A percentile compares a stretch with the other conserved stretches of the same genome.
Evolutionary conservation across 2,329 filamentous ascomycete genomes (phyloP).

Genomic region (Thermoascus crustaceus): DNA sequence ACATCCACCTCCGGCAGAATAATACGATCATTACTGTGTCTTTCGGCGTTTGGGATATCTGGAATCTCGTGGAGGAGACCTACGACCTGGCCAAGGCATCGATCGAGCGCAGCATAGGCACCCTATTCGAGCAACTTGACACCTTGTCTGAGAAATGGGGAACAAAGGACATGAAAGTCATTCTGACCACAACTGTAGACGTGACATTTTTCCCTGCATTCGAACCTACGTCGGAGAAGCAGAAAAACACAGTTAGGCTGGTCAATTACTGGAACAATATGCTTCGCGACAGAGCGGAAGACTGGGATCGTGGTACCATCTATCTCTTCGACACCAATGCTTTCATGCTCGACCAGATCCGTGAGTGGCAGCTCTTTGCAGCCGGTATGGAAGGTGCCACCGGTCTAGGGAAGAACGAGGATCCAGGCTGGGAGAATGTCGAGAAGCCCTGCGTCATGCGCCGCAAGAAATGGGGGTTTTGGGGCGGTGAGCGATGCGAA

Average conservation of each 20-base stretch:
- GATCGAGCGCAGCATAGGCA: constrained; percentile 22
- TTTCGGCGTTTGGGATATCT: constrained; percentile 34
- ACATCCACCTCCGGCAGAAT: constrained; percentile 17
- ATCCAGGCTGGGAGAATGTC: constrained; percentile 30
- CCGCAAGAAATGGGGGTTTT: constrained; percentile 17
- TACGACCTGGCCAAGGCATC: constrained; percentile 18
- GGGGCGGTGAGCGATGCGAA: constrained; percentile 24
- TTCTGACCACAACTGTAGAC: constrained; percentile 31
- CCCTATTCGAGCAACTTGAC: constrained; percentile 26
- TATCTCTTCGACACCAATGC: constrained; percentile 34
- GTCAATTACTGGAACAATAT: constrained; percentile 28
- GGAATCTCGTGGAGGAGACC: constrained; percentile 23
- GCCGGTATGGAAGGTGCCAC: constrained; percentile 27
- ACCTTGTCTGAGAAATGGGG: constrained; percentile 21
- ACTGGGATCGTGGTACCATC: constrained; percentile 27
- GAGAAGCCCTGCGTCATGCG: constrained; percentile 26
- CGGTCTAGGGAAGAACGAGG: constrained; percentile 24
- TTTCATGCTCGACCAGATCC: constrained; percentile 31
- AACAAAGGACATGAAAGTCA: constrained; percentile 24
- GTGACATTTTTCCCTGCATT: constrained; percentile 34
- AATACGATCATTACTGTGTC: constrained; percentile 29
- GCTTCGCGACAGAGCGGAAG: constrained; percentile 19
- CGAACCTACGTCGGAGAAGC: constrained; percentile 16
- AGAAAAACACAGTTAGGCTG: constrained; percentile 27
- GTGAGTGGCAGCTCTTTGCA: constrained; percentile 29